Evolutionary conservation across 805 yeast species (phyloP).

Genomic region (Pachysolen tannophilus): DNA sequence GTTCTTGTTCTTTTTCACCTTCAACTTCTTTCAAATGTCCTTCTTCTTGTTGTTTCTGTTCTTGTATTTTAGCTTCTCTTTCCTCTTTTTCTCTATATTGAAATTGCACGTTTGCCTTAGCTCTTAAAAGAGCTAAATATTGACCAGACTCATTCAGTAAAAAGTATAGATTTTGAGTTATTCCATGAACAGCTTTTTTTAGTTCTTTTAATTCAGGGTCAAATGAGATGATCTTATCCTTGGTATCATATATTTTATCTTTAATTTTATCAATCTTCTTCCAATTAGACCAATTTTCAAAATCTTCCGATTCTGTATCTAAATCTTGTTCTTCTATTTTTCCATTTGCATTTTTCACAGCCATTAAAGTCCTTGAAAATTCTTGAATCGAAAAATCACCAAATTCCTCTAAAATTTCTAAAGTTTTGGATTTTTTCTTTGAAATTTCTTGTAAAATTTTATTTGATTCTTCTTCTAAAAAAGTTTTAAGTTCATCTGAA

Average conservation of each 20-base stretch:
- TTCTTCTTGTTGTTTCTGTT: slow-evolving; percentile 2
- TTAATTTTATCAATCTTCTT: slow-evolving; percentile 51
- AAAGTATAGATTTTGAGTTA: slow-evolving; percentile 38
- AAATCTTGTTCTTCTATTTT: no score
- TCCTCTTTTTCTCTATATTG: slow-evolving; percentile 44
- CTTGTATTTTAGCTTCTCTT: slow-evolving; percentile 9
- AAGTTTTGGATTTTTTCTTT: slow-evolving; percentile 31
- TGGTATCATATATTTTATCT: slow-evolving; percentile 40
- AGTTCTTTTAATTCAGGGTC: slow-evolving; percentile 23
- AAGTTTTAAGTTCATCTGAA: slow-evolving; percentile 24
- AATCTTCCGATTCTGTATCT: slow-evolving; percentile 18
- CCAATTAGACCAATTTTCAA: slow-evolving; percentile 48
- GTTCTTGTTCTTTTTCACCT: slow-evolving; percentile 8
- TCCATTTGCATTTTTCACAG: no score
- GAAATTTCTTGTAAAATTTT: slow-evolving; percentile 24
- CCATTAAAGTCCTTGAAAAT: slow-evolving; percentile 52
- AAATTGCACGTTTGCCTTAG: slow-evolving; percentile 50
- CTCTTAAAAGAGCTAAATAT: slow-evolving; percentile 47
- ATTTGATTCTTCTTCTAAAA: slow-evolving; percentile 22
- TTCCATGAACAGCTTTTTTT: slow-evolving; percentile 24
- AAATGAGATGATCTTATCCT: slow-evolving; percentile 38
- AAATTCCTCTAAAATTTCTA: slow-evolving; percentile 69
- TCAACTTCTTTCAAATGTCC: slow-evolving; percentile 4
- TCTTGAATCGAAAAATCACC: slow-evolving; percentile 60
- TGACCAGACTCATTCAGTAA: slow-evolving; percentile 55